Conservation (phyloP, 257 asterid genomes). For the Ehretia macrophylla region DNA sequence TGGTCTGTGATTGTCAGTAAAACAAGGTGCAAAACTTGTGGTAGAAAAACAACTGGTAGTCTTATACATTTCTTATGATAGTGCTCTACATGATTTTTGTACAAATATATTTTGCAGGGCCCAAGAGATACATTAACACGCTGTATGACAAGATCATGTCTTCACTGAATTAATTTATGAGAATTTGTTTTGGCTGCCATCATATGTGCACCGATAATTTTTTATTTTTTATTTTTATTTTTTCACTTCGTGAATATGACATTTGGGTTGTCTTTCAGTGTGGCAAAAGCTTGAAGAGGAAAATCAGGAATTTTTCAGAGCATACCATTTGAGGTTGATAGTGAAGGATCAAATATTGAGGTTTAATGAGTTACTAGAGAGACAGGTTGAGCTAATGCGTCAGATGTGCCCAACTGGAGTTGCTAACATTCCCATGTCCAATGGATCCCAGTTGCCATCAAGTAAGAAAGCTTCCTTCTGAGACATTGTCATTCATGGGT, state of each 20-base stretch:
- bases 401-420: constrained; percentile 35
- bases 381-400: constrained; percentile 64
- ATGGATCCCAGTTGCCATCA: constrained; percentile 49
- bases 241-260: constrained; percentile 14
- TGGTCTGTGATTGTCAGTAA: no score
- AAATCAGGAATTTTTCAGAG: constrained; percentile 77
- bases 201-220: background rate
- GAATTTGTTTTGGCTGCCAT: background rate
- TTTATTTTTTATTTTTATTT: constrained; percentile 5
- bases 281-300: constrained; percentile 96
- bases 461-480: constrained; percentile 36
- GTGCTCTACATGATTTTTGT: no score
- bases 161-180: background rate
- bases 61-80: no score
- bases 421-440: constrained; percentile 39
- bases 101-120: no score
- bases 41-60: no score
- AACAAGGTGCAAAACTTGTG: no score
- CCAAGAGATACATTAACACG: no score
- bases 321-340: constrained; percentile 67
- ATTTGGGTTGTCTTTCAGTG: constrained; percentile 46
- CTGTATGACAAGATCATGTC: no score
- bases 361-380: constrained; percentile 78
- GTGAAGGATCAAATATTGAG: constrained; percentile 80
- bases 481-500: constrained; percentile 1